phyloP scores from a whole-genome alignment of 371 early-diverging fungal genomes.

The Mortierella sp. region DNA sequence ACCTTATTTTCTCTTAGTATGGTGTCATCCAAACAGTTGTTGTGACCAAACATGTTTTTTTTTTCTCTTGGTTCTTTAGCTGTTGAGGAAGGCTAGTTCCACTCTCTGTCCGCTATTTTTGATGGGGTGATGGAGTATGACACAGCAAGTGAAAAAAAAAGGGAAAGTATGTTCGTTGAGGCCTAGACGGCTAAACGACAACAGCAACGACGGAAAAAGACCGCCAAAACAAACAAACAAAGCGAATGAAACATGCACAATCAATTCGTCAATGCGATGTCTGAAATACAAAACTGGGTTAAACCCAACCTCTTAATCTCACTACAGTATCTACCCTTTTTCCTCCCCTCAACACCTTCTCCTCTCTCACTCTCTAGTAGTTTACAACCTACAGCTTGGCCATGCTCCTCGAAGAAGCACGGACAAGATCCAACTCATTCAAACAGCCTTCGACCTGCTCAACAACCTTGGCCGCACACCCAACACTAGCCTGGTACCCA shows the following conservation, averaged over 20 bases:
- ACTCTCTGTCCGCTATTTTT: too few species aligned
- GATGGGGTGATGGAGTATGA: too few species aligned
- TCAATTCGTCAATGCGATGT: background rate
- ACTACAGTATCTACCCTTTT: background rate
- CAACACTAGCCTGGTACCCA: constrained; percentile 84
- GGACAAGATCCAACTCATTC: constrained; percentile 7
- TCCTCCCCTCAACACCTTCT: background rate
- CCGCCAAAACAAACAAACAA: background rate
- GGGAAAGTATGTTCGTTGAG: background rate
- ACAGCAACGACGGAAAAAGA: background rate
- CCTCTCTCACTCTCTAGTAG: background rate
- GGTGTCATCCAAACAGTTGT: too few species aligned
- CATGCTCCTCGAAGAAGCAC: constrained; percentile 24
- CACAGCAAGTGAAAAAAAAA: too few species aligned
- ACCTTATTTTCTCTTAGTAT: too few species aligned
- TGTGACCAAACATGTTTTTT: too few species aligned
- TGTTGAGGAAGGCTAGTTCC: too few species aligned
- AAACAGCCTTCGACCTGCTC: constrained; percentile 60
- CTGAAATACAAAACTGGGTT: too few species aligned
- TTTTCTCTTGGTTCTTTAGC: too few species aligned
- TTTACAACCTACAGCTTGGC: constrained; percentile 25
- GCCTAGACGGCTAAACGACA: background rate
- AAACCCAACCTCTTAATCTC: background rate
- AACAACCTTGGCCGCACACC: constrained; percentile 69
- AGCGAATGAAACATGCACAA: background rate